phyloP scores from a whole-genome alignment of 179 eudicot species.

The Dionaea muscipula region DNA sequence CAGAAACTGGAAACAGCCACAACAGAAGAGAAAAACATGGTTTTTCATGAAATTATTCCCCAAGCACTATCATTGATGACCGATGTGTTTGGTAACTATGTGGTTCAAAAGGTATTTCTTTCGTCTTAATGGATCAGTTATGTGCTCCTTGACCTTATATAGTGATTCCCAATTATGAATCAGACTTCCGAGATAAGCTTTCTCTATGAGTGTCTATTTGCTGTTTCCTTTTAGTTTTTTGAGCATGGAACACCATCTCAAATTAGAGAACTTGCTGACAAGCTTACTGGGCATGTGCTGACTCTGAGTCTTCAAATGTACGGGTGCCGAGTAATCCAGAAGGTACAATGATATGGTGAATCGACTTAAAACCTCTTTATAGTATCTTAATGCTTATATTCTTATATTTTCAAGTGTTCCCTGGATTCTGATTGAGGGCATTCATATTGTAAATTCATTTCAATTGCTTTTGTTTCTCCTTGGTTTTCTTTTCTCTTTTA shows the following conservation, averaged over 20 bases:
- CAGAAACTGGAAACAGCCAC: conserved; percentile 93
- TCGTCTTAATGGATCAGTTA: not conserved
- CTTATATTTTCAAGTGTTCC: not conserved
- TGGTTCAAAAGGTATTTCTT: conserved; percentile 35
- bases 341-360: conserved; percentile 34
- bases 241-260: conserved; percentile 75
- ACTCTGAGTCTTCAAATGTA: conserved; percentile 92
- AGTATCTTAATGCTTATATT: not conserved
- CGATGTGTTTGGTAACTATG: conserved; percentile 96
- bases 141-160: not conserved
- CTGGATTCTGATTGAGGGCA: not conserved
- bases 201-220: conserved; percentile 2
- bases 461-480: not conserved
- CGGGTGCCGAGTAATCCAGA: conserved; percentile 91
- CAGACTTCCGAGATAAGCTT: not conserved
- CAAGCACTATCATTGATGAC: conserved; percentile 84
- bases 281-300: conserved; percentile 75
- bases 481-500: not conserved
- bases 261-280: conserved; percentile 72
- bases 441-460: not conserved
- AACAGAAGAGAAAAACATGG: conserved; percentile 79
- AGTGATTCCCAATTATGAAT: not conserved
- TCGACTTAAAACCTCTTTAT: not conserved
- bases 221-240: conserved; percentile 39
- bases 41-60: conserved; percentile 76